Evolutionary conservation across 1,284 basidiomycete species (phyloP), one percentile per base, ranked within the genome.

Genomic region (Agaricales sp.): DNA sequence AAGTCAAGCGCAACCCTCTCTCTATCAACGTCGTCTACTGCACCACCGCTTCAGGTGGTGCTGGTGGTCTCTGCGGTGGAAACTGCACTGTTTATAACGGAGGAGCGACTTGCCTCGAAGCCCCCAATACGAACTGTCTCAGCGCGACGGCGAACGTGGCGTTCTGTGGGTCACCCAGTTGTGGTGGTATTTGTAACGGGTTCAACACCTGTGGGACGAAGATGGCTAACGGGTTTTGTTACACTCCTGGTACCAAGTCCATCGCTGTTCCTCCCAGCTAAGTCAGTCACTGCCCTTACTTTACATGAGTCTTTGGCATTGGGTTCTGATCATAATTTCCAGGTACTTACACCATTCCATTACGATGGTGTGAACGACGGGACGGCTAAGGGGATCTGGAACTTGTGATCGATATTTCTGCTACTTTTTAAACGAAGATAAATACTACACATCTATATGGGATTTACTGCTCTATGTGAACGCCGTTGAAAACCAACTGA

Each of bases 51-150:
- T n/a, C n/a, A n/a, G 25, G 11, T 4, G 24, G 54, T 13, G 46
- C 53, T 24, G 24, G 35, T 4, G 48, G 50, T 22, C 45, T 58
- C 44, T 63, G 61, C 51, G 55, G 56, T 11, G 60, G 59, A 3
- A 3, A 47, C 8, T 63, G 61, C 53, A 59, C 51, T 6, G 55
- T 59, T 1, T 59, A 56, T 52, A 59, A 51, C 19, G 61, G 61
- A 3, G 51, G 52, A 13, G 47, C 53, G 11, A 45, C 20, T 0
- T 62, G 61, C 50, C 52, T 60, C 48, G 35, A 43, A 23, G 57
- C 60, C 12, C 59, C 60, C 1, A 39, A 35, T 20, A 63, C 61
- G 2, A 46, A 54, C 11, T 64, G 62, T 41, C 52, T 64, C 16
- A 14, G 51, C 11, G 61, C 61, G 3, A 61, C 61, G 6, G 50